phyloP scores from a whole-genome alignment of 805 yeast species.

The Kuraishia floccosa region DNA sequence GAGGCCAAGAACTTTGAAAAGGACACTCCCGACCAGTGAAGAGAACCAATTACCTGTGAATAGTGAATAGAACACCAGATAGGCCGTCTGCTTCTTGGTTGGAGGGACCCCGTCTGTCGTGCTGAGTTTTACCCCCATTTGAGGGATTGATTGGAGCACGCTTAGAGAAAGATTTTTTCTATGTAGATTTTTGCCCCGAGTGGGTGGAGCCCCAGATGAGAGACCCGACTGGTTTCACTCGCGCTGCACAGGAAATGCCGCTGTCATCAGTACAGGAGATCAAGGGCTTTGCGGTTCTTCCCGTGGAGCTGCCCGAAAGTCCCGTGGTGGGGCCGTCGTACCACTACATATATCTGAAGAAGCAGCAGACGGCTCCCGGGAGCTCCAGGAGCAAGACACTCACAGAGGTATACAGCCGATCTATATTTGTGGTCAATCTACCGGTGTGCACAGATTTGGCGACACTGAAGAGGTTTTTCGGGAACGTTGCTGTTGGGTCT shows the following conservation, averaged over 20 bases:
- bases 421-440: constrained; percentile 67
- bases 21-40: too few species aligned
- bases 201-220: too few species aligned
- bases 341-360: constrained; percentile 59
- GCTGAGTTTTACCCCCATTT: too few species aligned
- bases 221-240: too few species aligned
- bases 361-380: constrained; percentile 48
- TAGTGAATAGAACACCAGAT: too few species aligned
- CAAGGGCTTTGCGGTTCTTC: constrained; percentile 46
- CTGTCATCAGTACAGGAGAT: constrained; percentile 24
- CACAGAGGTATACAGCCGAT: constrained; percentile 32
- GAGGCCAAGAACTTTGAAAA: constrained; percentile 45
- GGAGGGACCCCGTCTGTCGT: too few species aligned
- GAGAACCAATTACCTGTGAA: too few species aligned
- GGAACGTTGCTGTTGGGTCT: constrained; percentile 50
- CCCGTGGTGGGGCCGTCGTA: constrained; percentile 5
- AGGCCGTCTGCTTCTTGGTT: too few species aligned
- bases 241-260: too few species aligned
- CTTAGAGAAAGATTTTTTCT: too few species aligned
- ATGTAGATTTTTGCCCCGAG: too few species aligned
- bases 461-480: constrained; percentile 44
- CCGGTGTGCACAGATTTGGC: constrained; percentile 52
- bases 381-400: constrained; percentile 21
- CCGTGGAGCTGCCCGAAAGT: constrained; percentile 28
- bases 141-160: too few species aligned